These are phyloP conservation scores for grape (Vitis vinifera) DNA, from an alignment of 164 flowering plant species.

Conservation along the genomic window ASM3070453v1 NC_081815.1:4348001-4348500, in stretches of 20 bases:
- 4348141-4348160: no score
- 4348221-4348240: neutral
- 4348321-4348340: conserved; percentile 44
- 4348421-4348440: neutral
- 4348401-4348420: neutral
- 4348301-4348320: conserved; percentile 6
- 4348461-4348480: conserved; percentile 46
- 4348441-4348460: conserved; percentile 17
- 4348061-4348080: no score
- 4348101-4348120: no score
- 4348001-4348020: no score
- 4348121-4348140: no score
- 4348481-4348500: conserved; percentile 95
- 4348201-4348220: no score
- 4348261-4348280: neutral
- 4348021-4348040: no score
- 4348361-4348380: conserved; percentile 85
- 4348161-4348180: no score
- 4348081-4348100: no score
- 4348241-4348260: neutral
- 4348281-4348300: neutral
- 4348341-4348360: conserved; percentile 73
- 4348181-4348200: no score
- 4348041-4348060: no score
- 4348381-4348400: conserved; percentile 96